Conservation (phyloP, 1,284 basidiomycete species). For the Boletus austroedulis region DNA sequence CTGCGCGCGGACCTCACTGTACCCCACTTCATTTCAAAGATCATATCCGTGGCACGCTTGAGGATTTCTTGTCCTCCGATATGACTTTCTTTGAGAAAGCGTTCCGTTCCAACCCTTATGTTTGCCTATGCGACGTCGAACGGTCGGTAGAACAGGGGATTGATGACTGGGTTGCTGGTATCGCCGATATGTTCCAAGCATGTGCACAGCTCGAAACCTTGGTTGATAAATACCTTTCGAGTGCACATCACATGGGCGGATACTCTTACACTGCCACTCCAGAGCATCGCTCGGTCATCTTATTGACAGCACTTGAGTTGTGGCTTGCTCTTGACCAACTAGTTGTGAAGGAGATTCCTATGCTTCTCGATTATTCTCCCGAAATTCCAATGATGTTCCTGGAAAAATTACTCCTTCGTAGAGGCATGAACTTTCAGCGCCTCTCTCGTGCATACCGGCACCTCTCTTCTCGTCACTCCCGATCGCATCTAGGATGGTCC, state of each 20-base stretch:
- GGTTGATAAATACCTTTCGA: background rate
- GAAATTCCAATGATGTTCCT: background rate
- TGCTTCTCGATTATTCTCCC: background rate
- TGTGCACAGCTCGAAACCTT: background rate
- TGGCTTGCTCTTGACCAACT: background rate
- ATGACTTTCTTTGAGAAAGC: constrained; percentile 6
- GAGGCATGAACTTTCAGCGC: background rate
- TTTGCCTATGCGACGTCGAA: constrained; percentile 17
- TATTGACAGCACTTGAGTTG: background rate
- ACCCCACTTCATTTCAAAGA: background rate
- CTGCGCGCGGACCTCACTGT: background rate
- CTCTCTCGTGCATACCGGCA: background rate
- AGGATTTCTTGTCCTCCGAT: constrained; percentile 11
- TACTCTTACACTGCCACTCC: too few relatives aligned
- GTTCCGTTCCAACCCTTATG: constrained; percentile 4
- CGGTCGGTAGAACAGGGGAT: background rate
- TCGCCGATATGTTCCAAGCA: background rate
- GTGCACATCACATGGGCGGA: background rate
- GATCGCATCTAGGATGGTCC: background rate
- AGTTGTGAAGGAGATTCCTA: background rate
- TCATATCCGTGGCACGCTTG: constrained; percentile 4
- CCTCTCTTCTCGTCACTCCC: background rate
- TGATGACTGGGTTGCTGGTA: background rate
- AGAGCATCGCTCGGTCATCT: background rate
- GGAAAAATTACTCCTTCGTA: background rate